Evolutionary conservation across 148 eudicot species (phyloP).

Genomic region (Spergularia bocconei): DNA sequence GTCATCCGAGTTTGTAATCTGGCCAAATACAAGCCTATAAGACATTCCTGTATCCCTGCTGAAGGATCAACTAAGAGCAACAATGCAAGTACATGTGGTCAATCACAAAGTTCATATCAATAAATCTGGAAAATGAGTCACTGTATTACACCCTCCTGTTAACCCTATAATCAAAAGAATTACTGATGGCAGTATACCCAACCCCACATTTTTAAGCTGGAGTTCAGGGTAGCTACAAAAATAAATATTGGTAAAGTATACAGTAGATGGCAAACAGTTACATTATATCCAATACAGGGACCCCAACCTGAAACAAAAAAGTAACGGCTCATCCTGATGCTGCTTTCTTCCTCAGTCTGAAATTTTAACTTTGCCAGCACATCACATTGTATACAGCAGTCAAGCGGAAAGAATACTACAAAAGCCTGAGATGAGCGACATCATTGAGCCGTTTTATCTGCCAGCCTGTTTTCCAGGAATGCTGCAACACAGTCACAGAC

Average conservation of each 20-base stretch:
- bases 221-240: constrained; percentile 10
- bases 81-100: background rate
- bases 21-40: too few relatives aligned
- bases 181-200: constrained; percentile 19
- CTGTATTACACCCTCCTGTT: constrained; percentile 21
- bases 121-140: constrained; percentile 21
- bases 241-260: constrained; percentile 18
- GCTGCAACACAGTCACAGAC: constrained; percentile 81
- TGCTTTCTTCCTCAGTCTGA: background rate
- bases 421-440: constrained; percentile 85
- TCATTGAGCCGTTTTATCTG: constrained; percentile 95
- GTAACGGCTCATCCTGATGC: background rate
- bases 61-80: background rate
- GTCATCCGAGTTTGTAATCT: too few relatives aligned
- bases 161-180: constrained; percentile 24
- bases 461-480: constrained; percentile 90
- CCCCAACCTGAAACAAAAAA: background rate
- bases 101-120: constrained; percentile 14
- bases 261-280: constrained; percentile 23
- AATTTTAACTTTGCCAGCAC: too few relatives aligned
- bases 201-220: constrained; percentile 15
- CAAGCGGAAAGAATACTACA: constrained; percentile 28
- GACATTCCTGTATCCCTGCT: background rate
- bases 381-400: too few relatives aligned
- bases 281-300: constrained; percentile 19